Percentiles rank a stretch among this genome's conserved stretches.
phyloP scores from a whole-genome alignment of 2,329 filamentous ascomycete genomes.

The Aspergillus bombycis region DNA sequence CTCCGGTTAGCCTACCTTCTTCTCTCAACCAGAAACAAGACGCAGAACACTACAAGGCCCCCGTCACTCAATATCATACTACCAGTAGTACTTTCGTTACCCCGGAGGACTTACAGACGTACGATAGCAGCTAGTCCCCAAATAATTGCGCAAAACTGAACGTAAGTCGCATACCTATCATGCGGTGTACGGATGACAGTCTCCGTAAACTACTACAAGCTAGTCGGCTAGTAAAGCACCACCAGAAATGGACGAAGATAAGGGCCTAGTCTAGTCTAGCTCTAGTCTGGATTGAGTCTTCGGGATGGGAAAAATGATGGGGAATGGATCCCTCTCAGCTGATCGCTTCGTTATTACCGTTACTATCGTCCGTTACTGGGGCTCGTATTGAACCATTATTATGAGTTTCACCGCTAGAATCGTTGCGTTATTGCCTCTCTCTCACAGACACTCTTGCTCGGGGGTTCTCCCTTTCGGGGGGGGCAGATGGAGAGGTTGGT shows the following conservation, averaged over 20 bases:
- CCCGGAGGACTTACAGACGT: neutral
- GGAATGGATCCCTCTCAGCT: neutral
- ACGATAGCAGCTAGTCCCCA: neutral
- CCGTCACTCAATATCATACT: too few relatives aligned
- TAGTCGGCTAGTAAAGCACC: neutral
- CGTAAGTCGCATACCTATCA: neutral
- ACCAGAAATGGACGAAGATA: neutral
- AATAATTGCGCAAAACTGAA: neutral
- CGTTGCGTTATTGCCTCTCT: neutral
- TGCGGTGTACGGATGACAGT: conserved; percentile 1
- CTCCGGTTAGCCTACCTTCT: neutral
- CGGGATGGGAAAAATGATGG: neutral
- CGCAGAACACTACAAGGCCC: neutral
- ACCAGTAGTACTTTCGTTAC: neutral
- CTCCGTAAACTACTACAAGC: conserved; percentile 3
- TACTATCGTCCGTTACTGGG: neutral
- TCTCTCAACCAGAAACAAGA: neutral
- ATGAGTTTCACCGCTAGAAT: neutral
- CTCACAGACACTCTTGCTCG: neutral
- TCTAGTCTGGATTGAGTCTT: neutral
- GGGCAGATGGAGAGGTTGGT: neutral
- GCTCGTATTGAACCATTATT: neutral
- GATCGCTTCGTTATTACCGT: conserved; percentile 1
- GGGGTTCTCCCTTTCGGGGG: neutral
- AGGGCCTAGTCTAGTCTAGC: neutral